Evolutionary conservation across 106 monocot species (phyloP).

Genomic region (Amphibolis antarctica): DNA sequence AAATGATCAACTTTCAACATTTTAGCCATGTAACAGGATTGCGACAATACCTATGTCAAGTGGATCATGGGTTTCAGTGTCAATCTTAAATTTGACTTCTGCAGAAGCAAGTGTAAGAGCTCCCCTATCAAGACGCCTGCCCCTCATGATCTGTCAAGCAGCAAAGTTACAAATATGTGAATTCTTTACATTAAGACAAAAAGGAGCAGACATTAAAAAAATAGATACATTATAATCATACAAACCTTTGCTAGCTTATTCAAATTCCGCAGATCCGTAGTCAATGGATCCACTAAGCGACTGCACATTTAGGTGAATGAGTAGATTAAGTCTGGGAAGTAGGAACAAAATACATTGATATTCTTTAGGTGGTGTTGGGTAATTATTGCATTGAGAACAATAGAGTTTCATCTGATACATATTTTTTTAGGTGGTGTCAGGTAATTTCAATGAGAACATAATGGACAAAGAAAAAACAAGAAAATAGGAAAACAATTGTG

Average conservation of each 20-base stretch:
- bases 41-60: constrained; percentile 72
- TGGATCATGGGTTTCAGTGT: constrained; percentile 98
- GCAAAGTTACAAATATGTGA: background rate
- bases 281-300: constrained; percentile 87
- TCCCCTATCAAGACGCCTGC: constrained; percentile 78
- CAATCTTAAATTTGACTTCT: constrained; percentile 99
- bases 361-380: too few relatives aligned
- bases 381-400: too few relatives aligned
- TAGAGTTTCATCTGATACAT: too few relatives aligned
- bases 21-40: background rate
- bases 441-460: too few relatives aligned
- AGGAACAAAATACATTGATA: too few relatives aligned
- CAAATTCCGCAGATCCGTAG: constrained; percentile 81
- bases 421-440: too few relatives aligned
- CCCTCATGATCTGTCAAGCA: constrained; percentile 65
- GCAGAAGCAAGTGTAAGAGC: constrained; percentile 98
- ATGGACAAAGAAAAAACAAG: too few relatives aligned
- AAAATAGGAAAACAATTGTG: too few relatives aligned
- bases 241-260: constrained; percentile 92
- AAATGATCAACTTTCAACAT: background rate
- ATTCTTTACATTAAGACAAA: background rate
- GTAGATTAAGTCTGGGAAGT: too few relatives aligned
- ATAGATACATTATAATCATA: background rate
- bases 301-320: constrained; percentile 22
- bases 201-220: background rate